A percentile compares a stretch with the other conserved stretches of the same genome.
Evolutionary conservation across 352 stramenopile genomes (phyloP).

Genomic region (Globisporangium cystogenes): DNA sequence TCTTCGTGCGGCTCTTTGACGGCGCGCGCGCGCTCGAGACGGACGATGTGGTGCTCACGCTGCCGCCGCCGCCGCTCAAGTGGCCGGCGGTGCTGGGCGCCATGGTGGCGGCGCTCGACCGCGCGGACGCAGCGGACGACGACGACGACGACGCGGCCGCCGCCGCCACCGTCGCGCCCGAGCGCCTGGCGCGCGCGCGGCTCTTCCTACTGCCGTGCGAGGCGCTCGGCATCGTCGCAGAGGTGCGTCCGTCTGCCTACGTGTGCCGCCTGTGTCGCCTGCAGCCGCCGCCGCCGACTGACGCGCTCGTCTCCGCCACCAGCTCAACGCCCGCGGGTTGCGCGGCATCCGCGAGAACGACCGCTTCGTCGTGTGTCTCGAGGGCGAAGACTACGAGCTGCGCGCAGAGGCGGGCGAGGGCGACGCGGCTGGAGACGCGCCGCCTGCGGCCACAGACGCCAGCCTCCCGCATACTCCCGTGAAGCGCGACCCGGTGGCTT

Average conservation of each 20-base stretch:
- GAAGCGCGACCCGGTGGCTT: not conserved
- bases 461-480: too few relatives aligned
- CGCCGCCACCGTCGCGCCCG: not conserved
- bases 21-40: slow-evolving; percentile 41
- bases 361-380: slow-evolving; percentile 62
- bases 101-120: slow-evolving; percentile 57
- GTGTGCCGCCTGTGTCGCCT: too few relatives aligned
- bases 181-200: slow-evolving; percentile 33
- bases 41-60: slow-evolving; percentile 59
- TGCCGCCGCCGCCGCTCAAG: slow-evolving; percentile 59
- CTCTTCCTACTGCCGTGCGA: slow-evolving; percentile 63
- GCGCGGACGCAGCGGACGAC: slow-evolving; percentile 37
- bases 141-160: slow-evolving; percentile 26
- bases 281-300: too few relatives aligned
- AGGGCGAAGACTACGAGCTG: slow-evolving; percentile 65
- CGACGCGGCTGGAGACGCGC: not conserved
- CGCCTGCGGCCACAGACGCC: too few relatives aligned
- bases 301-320: not conserved
- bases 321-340: slow-evolving; percentile 68
- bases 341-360: slow-evolving; percentile 76
- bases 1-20: slow-evolving; percentile 79
- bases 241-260: slow-evolving; percentile 22
- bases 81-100: slow-evolving; percentile 53
- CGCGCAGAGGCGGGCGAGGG: slow-evolving; percentile 11
- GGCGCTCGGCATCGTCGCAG: slow-evolving; percentile 46